A percentile compares a stretch with the other conserved stretches of the same genome.
Conservation (phyloP, 1,284 basidiomycete genomes). For the Trametes polyzona region DNA sequence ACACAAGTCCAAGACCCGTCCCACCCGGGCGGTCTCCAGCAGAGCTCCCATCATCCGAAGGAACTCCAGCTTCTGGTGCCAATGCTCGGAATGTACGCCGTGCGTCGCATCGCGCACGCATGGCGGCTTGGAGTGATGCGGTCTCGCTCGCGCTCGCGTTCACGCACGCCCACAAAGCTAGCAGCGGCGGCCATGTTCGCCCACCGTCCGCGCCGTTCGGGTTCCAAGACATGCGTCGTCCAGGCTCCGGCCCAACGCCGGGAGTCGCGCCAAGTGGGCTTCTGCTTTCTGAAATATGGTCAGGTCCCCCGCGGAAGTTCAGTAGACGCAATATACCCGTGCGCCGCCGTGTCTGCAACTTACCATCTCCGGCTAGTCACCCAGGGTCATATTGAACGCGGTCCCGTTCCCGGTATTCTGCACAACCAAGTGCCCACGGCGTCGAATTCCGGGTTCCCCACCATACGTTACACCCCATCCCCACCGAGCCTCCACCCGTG, state of each 20-base stretch:
- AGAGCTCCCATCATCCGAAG: no score
- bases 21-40: no score
- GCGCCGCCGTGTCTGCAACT: neutral
- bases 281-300: no score
- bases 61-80: no score
- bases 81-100: no score
- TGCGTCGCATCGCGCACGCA: neutral
- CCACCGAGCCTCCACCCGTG: neutral
- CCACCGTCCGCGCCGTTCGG: neutral
- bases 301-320: no score
- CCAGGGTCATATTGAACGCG: neutral
- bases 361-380: neutral
- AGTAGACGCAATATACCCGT: no score
- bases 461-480: no score
- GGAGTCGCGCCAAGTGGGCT: neutral
- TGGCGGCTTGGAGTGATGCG: no score
- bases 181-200: neutral
- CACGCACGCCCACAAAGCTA: neutral
- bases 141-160: neutral
- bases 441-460: no score
- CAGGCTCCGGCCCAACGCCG: neutral
- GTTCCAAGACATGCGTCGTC: neutral
- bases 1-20: no score
- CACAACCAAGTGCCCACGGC: neutral
- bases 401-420: neutral